Evolutionary conservation across 2,329 filamentous ascomycete species (phyloP).

Genomic region (Aspergillus eucalypticola): DNA sequence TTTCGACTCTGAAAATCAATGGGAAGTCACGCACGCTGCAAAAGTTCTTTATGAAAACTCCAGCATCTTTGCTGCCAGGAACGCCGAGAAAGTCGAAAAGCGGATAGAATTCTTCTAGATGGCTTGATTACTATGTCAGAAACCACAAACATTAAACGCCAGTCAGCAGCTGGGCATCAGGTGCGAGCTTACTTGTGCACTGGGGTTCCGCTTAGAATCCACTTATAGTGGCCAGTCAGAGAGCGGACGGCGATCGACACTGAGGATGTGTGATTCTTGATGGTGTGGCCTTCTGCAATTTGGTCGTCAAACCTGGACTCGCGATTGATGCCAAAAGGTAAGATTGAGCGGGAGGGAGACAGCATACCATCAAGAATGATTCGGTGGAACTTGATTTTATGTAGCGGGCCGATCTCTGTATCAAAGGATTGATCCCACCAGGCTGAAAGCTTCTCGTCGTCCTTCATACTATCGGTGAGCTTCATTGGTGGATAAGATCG

Average conservation of each 20-base stretch:
- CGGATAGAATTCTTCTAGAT: constrained; percentile 41
- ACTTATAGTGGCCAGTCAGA: constrained; percentile 38
- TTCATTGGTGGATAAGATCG: constrained; percentile 34
- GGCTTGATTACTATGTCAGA: constrained; percentile 18
- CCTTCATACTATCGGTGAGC: constrained; percentile 16
- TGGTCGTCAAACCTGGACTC: neutral
- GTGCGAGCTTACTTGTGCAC: constrained; percentile 35
- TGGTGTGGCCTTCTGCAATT: constrained; percentile 34
- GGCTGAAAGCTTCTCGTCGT: constrained; percentile 21
- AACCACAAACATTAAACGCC: neutral
- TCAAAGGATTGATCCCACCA: constrained; percentile 29
- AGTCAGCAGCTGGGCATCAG: neutral
- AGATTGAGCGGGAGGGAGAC: too few relatives aligned
- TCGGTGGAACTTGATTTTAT: constrained; percentile 38
- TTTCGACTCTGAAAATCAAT: neutral
- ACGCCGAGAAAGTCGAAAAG: constrained; percentile 42
- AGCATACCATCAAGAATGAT: constrained; percentile 44
- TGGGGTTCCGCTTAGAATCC: constrained; percentile 43
- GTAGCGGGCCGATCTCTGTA: constrained; percentile 33
- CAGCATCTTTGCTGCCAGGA: constrained; percentile 26
- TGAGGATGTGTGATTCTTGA: constrained; percentile 38
- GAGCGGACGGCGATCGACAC: constrained; percentile 39
- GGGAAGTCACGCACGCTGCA: constrained; percentile 20
- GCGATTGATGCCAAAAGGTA: neutral
- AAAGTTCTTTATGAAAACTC: constrained; percentile 29